Evolutionary conservation across 176 grass and related monocot species (phyloP), one percentile per base, ranked within the genome.

Genomic region (Tuctoria greenei): DNA sequence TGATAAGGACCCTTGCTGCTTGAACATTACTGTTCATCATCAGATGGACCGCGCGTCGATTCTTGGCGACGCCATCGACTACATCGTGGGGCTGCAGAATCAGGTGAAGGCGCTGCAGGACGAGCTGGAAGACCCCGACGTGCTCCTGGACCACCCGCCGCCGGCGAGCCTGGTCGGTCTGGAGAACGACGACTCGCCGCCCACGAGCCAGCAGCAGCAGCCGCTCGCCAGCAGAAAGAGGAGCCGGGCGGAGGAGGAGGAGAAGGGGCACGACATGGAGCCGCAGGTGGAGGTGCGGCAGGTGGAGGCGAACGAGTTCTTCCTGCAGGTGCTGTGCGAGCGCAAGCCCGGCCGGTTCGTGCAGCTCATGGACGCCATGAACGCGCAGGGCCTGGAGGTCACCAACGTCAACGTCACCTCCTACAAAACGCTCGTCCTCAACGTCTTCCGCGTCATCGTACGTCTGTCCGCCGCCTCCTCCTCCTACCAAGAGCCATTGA

Each of bases 41-140:
- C 61, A 97, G 95, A 97, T 97, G 95, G 95, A 93, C 64, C 84
- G 88, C 4, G 91, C 95, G 7, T 93, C 95, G 23, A 98, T 98
- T 43, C 89, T 94, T 1, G 95, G 91, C 21, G 89, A 98, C 62
- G 91, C 95, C 0, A 98, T 98, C 75, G 89, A 98, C 69, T 98
- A 98, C 82, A 93, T 98, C 77, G 84, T 89, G 72, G 84, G 83
- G 1, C 58, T 98, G 37, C 88, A 94, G 69, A 98, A 87, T 51
- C 88, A 98, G 55, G 95, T 94, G 79, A 92, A 92, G 73, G 89
- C 80, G 14, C 73, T 98, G 27, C 91, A 94, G 50, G 95, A 94
- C 71, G 95, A 97, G 86, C 76, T 97, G 39, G 95, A 97, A 45
- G 91, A 91, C 56, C 73, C 81, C 16, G 86, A 88, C 71, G 86